These are phyloP conservation scores for Myxozyma sirexii DNA, from an alignment of 805 yeast species.

Conservation along the genomic window DNA sequence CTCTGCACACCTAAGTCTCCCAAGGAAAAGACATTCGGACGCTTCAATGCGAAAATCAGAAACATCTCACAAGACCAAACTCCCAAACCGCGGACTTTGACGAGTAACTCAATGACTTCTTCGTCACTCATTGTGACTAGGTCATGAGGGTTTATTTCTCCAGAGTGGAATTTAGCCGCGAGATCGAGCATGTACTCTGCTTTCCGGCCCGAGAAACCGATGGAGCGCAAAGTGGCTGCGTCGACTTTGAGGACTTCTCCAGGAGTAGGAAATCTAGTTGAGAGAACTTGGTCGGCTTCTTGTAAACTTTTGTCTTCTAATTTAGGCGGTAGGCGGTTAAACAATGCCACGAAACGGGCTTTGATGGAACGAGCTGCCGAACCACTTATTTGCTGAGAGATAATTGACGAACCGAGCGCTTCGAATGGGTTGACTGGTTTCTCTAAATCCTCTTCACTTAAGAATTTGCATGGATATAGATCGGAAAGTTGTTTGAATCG, in stretches of 20 bases:
- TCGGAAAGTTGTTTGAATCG: slow-evolving; percentile 22
- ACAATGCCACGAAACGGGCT: slow-evolving; percentile 48
- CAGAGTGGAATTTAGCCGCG: slow-evolving; percentile 33
- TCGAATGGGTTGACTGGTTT: slow-evolving; percentile 44
- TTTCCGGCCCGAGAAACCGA: slow-evolving; percentile 73
- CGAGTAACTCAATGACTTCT: slow-evolving; percentile 53
- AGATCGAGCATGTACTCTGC: slow-evolving; percentile 45
- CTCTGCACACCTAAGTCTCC: slow-evolving; percentile 85
- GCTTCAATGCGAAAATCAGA: slow-evolving; percentile 64
- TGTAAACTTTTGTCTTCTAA: slow-evolving; percentile 8
- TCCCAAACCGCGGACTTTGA: slow-evolving; percentile 70
- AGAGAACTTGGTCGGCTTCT: slow-evolving; percentile 5
- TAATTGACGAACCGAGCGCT: slow-evolving; percentile 52
- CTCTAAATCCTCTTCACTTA: slow-evolving; percentile 11
- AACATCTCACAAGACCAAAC: slow-evolving; percentile 91
- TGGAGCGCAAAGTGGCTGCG: slow-evolving; percentile 55
- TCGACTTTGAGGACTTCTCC: slow-evolving; percentile 47
- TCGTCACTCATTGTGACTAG: slow-evolving; percentile 48
- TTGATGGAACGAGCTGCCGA: slow-evolving; percentile 74
- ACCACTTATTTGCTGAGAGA: slow-evolving; percentile 79
- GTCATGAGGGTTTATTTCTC: slow-evolving; percentile 44
- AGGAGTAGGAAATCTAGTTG: slow-evolving; percentile 54
- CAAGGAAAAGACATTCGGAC: slow-evolving; percentile 70
- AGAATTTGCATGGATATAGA: slow-evolving; percentile 20
- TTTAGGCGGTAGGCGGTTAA: slow-evolving; percentile 35